Conservation (phyloP, 2,329 filamentous ascomycete species). For the Beauveria rudraprayagi region DNA sequence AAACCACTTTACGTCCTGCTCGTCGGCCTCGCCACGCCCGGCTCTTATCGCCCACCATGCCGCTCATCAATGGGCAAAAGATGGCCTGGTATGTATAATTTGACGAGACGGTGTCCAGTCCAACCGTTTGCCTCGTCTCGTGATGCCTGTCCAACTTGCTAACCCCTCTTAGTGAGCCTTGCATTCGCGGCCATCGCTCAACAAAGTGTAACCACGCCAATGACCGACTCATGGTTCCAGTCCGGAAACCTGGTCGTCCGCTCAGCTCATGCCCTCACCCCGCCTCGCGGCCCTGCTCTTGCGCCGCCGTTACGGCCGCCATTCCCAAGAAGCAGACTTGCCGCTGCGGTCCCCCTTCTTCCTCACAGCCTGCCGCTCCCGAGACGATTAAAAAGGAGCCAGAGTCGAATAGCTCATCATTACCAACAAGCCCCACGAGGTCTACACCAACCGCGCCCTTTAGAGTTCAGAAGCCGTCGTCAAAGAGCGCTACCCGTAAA, state of each 20-base stretch:
- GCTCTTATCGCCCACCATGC: constrained; percentile 40
- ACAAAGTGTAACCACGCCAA: constrained; percentile 64
- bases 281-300: constrained; percentile 51
- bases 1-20: background rate
- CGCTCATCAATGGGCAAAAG: constrained; percentile 61
- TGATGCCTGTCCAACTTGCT: background rate
- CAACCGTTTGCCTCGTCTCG: background rate
- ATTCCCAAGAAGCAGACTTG: constrained; percentile 53
- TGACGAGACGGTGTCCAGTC: background rate
- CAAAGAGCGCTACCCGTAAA: constrained; percentile 33
- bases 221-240: constrained; percentile 61
- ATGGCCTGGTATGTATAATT: constrained; percentile 59
- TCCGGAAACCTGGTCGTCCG: constrained; percentile 64
- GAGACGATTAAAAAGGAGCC: constrained; percentile 19
- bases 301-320: constrained; percentile 55
- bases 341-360: constrained; percentile 34
- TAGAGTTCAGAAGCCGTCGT: constrained; percentile 37
- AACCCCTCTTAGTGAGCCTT: constrained; percentile 50
- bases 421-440: constrained; percentile 25
- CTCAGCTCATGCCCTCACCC: constrained; percentile 63
- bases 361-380: constrained; percentile 15
- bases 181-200: constrained; percentile 67
- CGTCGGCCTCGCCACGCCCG: background rate
- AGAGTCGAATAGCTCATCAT: constrained; percentile 17
- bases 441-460: constrained; percentile 26